A percentile compares a stretch with the other conserved stretches of the same genome.
phyloP scores from a whole-genome alignment of 2,329 filamentous ascomycete species.

The Aspergillus quadrilineatus region DNA sequence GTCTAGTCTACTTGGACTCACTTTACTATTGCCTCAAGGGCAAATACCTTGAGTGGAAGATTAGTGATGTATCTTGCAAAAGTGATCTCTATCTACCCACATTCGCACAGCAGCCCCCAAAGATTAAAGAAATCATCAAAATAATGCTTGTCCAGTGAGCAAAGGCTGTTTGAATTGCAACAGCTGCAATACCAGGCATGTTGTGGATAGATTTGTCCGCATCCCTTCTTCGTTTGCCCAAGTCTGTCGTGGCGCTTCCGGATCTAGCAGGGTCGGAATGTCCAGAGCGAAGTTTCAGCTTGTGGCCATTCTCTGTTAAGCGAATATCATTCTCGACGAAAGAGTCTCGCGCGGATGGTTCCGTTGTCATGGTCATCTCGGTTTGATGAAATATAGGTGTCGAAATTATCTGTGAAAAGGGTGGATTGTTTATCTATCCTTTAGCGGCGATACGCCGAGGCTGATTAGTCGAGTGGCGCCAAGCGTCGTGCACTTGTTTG shows the following conservation, averaged over 20 bases:
- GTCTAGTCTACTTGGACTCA: slow-evolving; percentile 49
- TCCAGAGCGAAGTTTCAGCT: not conserved
- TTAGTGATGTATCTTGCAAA: slow-evolving; percentile 24
- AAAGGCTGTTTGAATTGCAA: slow-evolving; percentile 39
- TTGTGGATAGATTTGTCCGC: not conserved
- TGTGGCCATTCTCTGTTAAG: not conserved
- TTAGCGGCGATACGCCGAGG: not conserved
- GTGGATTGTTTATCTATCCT: not conserved
- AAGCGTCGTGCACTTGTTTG: not conserved
- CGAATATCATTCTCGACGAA: not conserved
- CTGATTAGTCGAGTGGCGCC: not conserved
- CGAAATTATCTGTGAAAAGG: not conserved
- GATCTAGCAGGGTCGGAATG: not conserved
- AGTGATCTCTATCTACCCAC: slow-evolving; percentile 50
- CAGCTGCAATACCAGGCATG: slow-evolving; percentile 25
- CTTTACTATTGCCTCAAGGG: slow-evolving; percentile 92
- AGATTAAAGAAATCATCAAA: slow-evolving; percentile 79
- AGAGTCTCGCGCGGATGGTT: not conserved
- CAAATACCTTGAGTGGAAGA: slow-evolving; percentile 68
- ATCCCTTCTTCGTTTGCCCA: not conserved
- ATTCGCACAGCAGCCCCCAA: slow-evolving; percentile 93
- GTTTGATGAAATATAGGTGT: not conserved
- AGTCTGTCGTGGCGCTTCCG: not conserved
- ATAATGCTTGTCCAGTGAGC: slow-evolving; percentile 63
- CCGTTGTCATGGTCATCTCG: not conserved